phyloP scores from a whole-genome alignment of 169 alveolate species.

The Eimeria maxima region DNA sequence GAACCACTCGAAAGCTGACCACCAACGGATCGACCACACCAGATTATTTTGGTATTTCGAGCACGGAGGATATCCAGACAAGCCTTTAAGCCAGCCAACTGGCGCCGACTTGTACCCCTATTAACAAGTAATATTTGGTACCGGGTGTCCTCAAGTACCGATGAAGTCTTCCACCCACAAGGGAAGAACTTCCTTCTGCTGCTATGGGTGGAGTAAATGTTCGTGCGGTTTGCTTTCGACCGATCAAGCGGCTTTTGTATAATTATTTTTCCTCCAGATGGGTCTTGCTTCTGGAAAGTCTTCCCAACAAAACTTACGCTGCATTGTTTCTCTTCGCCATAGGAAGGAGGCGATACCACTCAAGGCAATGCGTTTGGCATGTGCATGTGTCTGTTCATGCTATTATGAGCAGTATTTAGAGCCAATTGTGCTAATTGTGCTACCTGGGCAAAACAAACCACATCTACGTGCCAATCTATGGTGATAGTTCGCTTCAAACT shows the following conservation, averaged over 20 bases:
- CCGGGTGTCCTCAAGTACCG: background rate
- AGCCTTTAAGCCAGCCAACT: constrained; percentile 33
- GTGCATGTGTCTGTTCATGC: no score
- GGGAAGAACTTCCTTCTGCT: background rate
- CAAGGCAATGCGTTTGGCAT: no score
- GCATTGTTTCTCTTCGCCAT: no score
- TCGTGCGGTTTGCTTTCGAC: background rate
- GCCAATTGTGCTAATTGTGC: no score
- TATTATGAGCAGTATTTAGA: no score
- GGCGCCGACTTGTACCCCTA: constrained; percentile 8
- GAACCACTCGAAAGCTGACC: constrained; percentile 8
- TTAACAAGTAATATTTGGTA: background rate
- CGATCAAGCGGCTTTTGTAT: background rate
- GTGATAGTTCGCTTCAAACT: no score
- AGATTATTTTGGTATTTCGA: constrained; percentile 47
- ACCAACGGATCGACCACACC: constrained; percentile 24
- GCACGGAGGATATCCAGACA: constrained; percentile 59
- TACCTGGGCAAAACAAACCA: no score
- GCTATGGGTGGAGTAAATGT: background rate
- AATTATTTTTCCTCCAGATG: background rate
- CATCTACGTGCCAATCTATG: no score
- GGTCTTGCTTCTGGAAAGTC: background rate
- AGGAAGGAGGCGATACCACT: no score
- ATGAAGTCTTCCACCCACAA: background rate
- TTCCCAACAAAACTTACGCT: no score